Evolutionary conservation across 345 rosid genomes (phyloP), one percentile per base, ranked within the genome.

Genomic region (Iberis pinnata): DNA sequence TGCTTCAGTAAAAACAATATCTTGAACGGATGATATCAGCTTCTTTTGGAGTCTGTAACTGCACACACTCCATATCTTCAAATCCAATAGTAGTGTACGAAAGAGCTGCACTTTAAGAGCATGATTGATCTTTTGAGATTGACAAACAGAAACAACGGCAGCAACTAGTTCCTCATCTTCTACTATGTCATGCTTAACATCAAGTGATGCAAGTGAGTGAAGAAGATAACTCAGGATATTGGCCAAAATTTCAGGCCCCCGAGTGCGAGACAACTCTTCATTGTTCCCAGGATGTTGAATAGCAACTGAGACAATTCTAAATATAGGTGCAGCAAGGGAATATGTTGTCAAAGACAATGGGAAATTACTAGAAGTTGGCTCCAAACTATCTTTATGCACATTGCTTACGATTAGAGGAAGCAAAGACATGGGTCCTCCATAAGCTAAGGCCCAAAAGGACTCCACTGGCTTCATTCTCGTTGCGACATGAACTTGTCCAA

Each of bases 401-500:
- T 64, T 65, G 62, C 82, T 76, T 27, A 92, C 82, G 12, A 65
- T 75, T 53, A 92, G 53, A 65, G 98, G 96, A 77, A 92, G 95
- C 74, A 92, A 76, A 60, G 82, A 88, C 84, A 92, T 64, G 64
- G 98, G 90, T 38, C 98, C 98, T 52, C 98, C 98, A 69, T 83
- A 80, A 59, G 95, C 87, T 71, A 88, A 71, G 32, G 94, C 98
- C 97, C 98, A 88, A 29, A 92, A 68, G 32, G 97, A 87, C 70
- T 92, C 95, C 64, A 73, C 81, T 9, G 97, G 78, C 64, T 84
- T 79, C 78, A 75, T 76, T 76, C 97, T 78, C 43, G 76, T 70
- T 29, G 97, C 96, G 56, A 92, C 83, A 78, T 85, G 86, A 49
- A 88, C 90, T 78, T 92, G 97, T 73, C 98, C 97, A 43, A 92